Base-by-base conservation (phyloP, 768 basidiomycete species). In the Pleurotus citrinopileatus region DNA sequence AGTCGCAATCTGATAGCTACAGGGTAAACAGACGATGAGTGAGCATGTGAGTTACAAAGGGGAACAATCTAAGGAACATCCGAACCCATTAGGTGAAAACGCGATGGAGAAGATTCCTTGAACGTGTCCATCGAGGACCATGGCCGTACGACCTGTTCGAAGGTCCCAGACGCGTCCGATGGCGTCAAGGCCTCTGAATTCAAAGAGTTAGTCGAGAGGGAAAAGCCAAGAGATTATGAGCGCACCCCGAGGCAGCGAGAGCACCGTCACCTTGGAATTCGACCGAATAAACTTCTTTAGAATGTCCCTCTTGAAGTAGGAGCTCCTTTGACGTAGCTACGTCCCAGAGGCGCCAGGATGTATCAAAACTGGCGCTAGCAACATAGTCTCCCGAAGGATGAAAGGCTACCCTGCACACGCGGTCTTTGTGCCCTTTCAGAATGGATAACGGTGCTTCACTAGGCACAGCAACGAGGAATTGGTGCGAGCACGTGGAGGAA, bases 141-240 rank as follows among this genome's bases (percentile, higher is more conserved):
- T 97, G 0, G 94, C 94, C 1, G 96, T 98, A 62, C 91, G 78
- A 5, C 97, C 97, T 12, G 94, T 95, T 43, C 97, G 83, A 17
- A 96, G 67, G 70, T 99, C 97, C 97, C 97, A 99, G 3, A 98
- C 89, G 27, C 97, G 86, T 0, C 94, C 97, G 62, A 98, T 94
- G 1, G 94, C 95, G 63, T 99, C 97, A 20, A 98, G 80, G 19
- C 97, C 97, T 27, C 95, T 98, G 60, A 20, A 45, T 10, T 53
- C 10, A 42, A 13, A 36, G 13, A 27, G 26, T n/a, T n/a, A n/a
- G n/a, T n/a, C n/a, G n/a, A 25, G 13, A 54, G 42, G 58, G 53
- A 42, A 19, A 53, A 26, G 53, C 15, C 28, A 42, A 54, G 42
- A 27, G 12, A 3, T 19, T 37, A 37, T 47, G 32, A 15, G 7